Evolutionary conservation across 2,329 filamentous ascomycete species (phyloP).

Genomic region (Colletotrichum acutatum): DNA sequence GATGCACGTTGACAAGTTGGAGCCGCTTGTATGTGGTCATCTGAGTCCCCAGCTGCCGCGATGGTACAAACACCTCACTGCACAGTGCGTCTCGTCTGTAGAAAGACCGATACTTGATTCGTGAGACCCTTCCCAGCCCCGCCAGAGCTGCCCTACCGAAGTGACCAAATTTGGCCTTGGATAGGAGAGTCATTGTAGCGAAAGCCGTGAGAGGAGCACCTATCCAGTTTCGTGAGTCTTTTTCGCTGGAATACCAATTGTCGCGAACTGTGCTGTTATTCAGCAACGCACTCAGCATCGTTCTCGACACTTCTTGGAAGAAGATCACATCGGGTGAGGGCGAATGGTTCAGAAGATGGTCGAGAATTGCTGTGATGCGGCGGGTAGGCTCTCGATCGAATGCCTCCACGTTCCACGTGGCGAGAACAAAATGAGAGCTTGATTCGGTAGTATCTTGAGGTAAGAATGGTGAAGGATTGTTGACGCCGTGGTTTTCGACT

Average conservation of each 20-base stretch:
- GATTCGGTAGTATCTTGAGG: background rate
- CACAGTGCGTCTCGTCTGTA: conserved; percentile 49
- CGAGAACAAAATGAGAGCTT: background rate
- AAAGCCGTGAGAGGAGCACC: conserved; percentile 37
- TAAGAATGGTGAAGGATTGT: no score
- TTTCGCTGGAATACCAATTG: conserved; percentile 46
- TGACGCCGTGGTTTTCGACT: background rate
- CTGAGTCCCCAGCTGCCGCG: conserved; percentile 16
- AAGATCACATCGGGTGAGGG: conserved; percentile 45
- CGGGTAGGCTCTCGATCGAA: conserved; percentile 4
- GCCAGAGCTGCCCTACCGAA: background rate
- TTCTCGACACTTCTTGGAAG: conserved; percentile 46
- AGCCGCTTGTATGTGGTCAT: conserved; percentile 10
- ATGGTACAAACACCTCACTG: conserved; percentile 44
- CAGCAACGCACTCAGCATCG: conserved; percentile 41
- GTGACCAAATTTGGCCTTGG: conserved; percentile 40
- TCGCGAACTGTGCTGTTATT: conserved; percentile 40
- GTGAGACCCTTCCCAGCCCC: conserved; percentile 45
- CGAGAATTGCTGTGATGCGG: conserved; percentile 43
- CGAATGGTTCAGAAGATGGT: conserved; percentile 33
- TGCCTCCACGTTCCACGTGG: conserved; percentile 24
- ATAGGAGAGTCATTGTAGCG: conserved; percentile 43
- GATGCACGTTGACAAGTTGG: conserved; percentile 52
- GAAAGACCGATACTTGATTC: conserved; percentile 43
- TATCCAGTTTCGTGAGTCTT: conserved; percentile 38